Conservation (phyloP, 208 protist genomes). For the Trypanosoma lewisi region DNA sequence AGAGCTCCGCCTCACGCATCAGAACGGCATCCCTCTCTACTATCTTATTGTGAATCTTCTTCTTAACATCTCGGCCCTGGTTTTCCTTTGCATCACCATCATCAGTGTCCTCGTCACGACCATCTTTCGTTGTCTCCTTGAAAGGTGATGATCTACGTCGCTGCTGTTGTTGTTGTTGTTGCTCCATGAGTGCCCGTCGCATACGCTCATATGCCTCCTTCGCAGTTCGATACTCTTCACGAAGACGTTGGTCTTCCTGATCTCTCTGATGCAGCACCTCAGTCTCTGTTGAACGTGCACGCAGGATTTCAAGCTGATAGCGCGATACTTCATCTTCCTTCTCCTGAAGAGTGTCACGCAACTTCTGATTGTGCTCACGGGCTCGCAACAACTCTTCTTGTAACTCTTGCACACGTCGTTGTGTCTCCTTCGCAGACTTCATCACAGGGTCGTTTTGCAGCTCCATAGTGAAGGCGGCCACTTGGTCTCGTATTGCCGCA, state of each 20-base stretch:
- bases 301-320: conserved; percentile 72
- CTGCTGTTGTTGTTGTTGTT: conserved; percentile 24
- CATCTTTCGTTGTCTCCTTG: conserved; percentile 12
- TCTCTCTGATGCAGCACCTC: conserved; percentile 14
- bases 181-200: conserved; percentile 37
- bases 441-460: conserved; percentile 84
- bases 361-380: conserved; percentile 33
- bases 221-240: conserved; percentile 43
- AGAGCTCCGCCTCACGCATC: conserved; percentile 72
- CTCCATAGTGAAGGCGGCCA: conserved; percentile 83
- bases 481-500: conserved; percentile 72
- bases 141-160: conserved; percentile 14
- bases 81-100: not conserved
- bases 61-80: not conserved
- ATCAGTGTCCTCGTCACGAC: conserved; percentile 9
- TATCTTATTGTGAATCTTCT: not conserved
- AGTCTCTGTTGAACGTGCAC: conserved; percentile 34
- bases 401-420: conserved; percentile 51
- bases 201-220: conserved; percentile 53
- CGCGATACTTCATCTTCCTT: conserved; percentile 75
- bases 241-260: conserved; percentile 21
- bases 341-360: conserved; percentile 50
- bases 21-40: conserved; percentile 13
- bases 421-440: conserved; percentile 69
- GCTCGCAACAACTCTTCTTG: conserved; percentile 62